Percentiles rank a stretch among this genome's conserved stretches.
Conservation (phyloP, 768 basidiomycete species). For the Fomitopsis serialis region DNA sequence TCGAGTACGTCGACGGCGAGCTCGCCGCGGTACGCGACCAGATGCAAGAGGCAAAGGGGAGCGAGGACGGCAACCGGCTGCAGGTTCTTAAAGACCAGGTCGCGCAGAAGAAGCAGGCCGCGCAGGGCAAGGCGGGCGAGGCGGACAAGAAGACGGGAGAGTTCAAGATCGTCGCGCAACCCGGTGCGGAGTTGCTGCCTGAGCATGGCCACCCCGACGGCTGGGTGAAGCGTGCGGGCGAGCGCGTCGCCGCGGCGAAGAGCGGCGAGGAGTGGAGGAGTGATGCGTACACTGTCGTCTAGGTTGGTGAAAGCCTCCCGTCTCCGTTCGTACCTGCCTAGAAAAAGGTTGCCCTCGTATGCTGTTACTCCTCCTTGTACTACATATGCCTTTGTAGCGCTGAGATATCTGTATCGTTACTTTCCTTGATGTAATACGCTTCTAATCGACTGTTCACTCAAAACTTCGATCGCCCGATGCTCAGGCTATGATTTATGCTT, state of each 20-base stretch:
- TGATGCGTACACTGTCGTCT: conserved; percentile 29
- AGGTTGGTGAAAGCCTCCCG: not conserved
- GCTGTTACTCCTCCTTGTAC: not conserved
- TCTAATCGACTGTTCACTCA: not conserved
- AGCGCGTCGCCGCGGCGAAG: conserved; percentile 35
- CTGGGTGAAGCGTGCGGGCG: conserved; percentile 59
- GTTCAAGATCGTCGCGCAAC: conserved; percentile 79
- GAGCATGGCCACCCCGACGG: conserved; percentile 61
- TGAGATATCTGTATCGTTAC: not conserved
- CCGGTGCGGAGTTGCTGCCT: conserved; percentile 57
- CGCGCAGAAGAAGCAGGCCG: conserved; percentile 50
- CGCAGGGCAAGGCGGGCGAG: conserved; percentile 34
- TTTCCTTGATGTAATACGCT: not conserved
- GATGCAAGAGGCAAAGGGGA: conserved; percentile 56
- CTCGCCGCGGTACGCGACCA: conserved; percentile 76
- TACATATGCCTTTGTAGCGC: not conserved
- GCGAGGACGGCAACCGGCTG: conserved; percentile 33
- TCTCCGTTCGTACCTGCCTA: not conserved
- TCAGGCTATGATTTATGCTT: too few relatives aligned
- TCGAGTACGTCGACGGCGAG: conserved; percentile 90
- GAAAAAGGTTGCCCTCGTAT: not conserved
- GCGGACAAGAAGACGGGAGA: conserved; percentile 44
- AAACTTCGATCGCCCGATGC: too few relatives aligned
- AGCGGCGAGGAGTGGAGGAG: conserved; percentile 48
- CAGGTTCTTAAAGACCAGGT: conserved; percentile 49